Conservation (phyloP, 768 basidiomycete species). For the Mycena chlorophos region DNA sequence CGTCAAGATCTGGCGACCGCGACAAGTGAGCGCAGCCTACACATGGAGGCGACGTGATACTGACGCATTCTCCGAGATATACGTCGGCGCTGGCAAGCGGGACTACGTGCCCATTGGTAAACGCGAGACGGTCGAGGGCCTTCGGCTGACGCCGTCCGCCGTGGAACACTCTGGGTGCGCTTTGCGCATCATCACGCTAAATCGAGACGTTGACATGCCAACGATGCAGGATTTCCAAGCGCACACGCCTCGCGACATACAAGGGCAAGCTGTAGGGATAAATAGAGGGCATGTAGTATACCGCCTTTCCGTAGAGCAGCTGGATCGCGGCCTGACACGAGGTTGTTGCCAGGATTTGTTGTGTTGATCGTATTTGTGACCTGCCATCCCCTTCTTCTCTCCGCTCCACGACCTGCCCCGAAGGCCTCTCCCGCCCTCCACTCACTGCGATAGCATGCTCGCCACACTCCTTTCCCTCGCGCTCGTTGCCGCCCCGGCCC, state of each 20-base stretch:
- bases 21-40: constrained; percentile 54
- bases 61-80: constrained; percentile 52
- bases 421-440: constrained; percentile 28
- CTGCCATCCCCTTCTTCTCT: constrained; percentile 15
- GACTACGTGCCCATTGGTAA: constrained; percentile 70
- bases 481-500: constrained; percentile 61
- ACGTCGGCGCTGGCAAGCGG: constrained; percentile 72
- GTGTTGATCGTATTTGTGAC: neutral
- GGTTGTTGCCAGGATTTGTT: neutral
- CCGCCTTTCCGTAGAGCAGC: too few species aligned
- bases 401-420: constrained; percentile 29
- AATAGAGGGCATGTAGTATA: neutral
- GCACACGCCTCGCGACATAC: constrained; percentile 63
- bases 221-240: constrained; percentile 66
- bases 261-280: constrained; percentile 50
- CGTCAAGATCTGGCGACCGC: constrained; percentile 91
- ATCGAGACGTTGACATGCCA: constrained; percentile 38
- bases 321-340: neutral
- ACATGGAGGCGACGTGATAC: constrained; percentile 14
- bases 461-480: constrained; percentile 74
- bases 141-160: constrained; percentile 57
- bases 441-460: constrained; percentile 58
- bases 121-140: constrained; percentile 55
- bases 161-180: constrained; percentile 79
- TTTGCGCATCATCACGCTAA: constrained; percentile 11